Evolutionary conservation across 2,329 filamentous ascomycete species (phyloP), one percentile per base, ranked within the genome.

Genomic region (Cladophialophora bantiana): DNA sequence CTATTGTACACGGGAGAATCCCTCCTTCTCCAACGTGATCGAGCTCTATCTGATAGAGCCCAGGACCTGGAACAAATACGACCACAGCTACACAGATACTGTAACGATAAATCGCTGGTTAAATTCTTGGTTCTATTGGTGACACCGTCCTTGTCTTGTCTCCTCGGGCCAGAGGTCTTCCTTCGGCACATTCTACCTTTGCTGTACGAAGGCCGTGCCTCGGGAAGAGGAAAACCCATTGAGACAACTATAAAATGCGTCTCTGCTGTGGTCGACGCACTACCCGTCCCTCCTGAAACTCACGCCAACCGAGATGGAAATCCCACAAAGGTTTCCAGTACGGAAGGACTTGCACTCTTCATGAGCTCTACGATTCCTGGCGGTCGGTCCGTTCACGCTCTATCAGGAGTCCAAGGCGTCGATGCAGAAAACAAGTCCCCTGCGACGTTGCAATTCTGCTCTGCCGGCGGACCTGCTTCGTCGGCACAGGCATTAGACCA

Each of bases 331-430:
- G 34, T 48, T 4, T n/a, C 42, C 20, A 59, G 54, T 6, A 52
- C 64, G 35, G 69, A 72, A 56, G 71, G 71, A 20, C 15, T 71
- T 34, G 62, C 70, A 20, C 40, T 72, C 20, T 65, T 71, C n/a
- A 12, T 72, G 18, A 71, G 60, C 36, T 59, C 64, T 35, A 38
- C 34, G 31, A 9, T 2, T 34, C 4, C 10, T 18, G 26, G 31
- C 48, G 31, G 7, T 6, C 32, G 18, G 20, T 42, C 31, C 2
- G 9, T 10, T 20, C n/a, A 40, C 34, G 32, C 34, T 50, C 34
- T 32, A 0, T 7, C 36, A 26, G n/a, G n/a, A 32, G 10, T 9
- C n/a, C 48, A 31, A 4, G 26, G 26, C 26, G 59, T 36, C 4
- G 59, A 18, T 1, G 18, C n/a, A 42, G 35, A 61, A 10, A 26